Percentiles rank a stretch among this genome's conserved stretches.
Evolutionary conservation across 352 stramenopile species (phyloP).

Genomic region (Globisporangium cylindrosporum): DNA sequence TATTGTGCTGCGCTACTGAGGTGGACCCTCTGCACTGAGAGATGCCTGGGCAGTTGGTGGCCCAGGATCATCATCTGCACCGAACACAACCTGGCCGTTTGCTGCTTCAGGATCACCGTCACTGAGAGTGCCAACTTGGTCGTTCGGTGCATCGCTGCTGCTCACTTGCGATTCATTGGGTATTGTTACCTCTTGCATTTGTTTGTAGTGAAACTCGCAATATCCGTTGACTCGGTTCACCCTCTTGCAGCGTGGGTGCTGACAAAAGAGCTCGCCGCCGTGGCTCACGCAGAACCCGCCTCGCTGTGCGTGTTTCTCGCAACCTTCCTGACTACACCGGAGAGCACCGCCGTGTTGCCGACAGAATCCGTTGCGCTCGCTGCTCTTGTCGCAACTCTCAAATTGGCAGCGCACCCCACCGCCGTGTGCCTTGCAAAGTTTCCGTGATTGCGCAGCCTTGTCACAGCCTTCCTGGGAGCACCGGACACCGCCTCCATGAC

Average conservation of each 20-base stretch:
- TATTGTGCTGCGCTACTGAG: not conserved
- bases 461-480: not conserved
- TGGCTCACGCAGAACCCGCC: constrained; percentile 3
- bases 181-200: not conserved
- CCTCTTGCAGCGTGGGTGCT: constrained; percentile 58
- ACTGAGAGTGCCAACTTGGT: not conserved
- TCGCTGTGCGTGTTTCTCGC: not conserved
- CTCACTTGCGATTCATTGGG: not conserved
- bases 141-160: not conserved
- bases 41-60: not conserved
- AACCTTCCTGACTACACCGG: not conserved
- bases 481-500: not conserved
- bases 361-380: not conserved
- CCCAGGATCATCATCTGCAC: not conserved
- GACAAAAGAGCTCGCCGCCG: not conserved
- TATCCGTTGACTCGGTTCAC: constrained; percentile 84
- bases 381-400: not conserved
- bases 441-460: constrained; percentile 49
- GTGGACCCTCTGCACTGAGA: not conserved
- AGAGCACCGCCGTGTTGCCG: not conserved
- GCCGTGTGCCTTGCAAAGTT: constrained; percentile 78
- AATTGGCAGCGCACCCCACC: constrained; percentile 57
- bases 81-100: not conserved
- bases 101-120: not conserved
- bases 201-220: constrained; percentile 58